phyloP scores from a whole-genome alignment of 495 filamentous ascomycete species.

The Podospora fimiseda region DNA sequence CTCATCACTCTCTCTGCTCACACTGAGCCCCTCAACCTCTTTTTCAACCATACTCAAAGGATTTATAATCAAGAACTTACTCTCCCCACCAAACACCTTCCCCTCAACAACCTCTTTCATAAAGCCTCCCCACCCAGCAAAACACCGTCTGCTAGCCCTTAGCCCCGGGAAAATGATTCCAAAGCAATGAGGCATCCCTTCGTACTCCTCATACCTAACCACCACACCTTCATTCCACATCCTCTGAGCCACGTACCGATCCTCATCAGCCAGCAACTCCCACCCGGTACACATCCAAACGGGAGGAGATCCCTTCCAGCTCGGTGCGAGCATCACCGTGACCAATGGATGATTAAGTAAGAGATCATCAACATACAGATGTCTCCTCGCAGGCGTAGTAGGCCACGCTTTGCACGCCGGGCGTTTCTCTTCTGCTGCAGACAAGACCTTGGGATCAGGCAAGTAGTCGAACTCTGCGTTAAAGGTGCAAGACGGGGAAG shows the following conservation, averaged over 20 bases:
- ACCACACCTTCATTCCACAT: conserved; percentile 54
- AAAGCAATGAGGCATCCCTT: conserved; percentile 89
- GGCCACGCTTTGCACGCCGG: conserved; percentile 67
- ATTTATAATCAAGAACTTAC: conserved; percentile 47
- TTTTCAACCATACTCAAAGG: conserved; percentile 50
- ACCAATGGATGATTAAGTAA: conserved; percentile 69
- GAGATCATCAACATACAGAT: conserved; percentile 60
- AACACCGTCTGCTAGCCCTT: conserved; percentile 43
- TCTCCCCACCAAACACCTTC: conserved; percentile 26
- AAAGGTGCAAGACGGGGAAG: conserved; percentile 58
- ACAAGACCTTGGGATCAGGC: conserved; percentile 35
- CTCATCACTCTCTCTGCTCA: conserved; percentile 51
- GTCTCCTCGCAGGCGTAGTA: conserved; percentile 55
- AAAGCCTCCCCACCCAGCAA: conserved; percentile 55
- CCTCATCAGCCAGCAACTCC: conserved; percentile 74
- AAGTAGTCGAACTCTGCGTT: conserved; percentile 75
- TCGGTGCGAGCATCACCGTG: conserved; percentile 56
- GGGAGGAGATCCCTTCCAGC: conserved; percentile 65
- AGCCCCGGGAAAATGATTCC: conserved; percentile 54
- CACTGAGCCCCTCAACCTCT: conserved; percentile 45
- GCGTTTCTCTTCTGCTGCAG: conserved; percentile 29
- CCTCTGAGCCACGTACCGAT: conserved; percentile 52
- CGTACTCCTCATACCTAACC: conserved; percentile 68
- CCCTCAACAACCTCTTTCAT: conserved; percentile 29
- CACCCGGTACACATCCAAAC: conserved; percentile 69